A percentile compares a stretch with the other conserved stretches of the same genome.
phyloP scores from a whole-genome alignment of 2,329 filamentous ascomycete genomes.

The Sarocladium brachiariae region DNA sequence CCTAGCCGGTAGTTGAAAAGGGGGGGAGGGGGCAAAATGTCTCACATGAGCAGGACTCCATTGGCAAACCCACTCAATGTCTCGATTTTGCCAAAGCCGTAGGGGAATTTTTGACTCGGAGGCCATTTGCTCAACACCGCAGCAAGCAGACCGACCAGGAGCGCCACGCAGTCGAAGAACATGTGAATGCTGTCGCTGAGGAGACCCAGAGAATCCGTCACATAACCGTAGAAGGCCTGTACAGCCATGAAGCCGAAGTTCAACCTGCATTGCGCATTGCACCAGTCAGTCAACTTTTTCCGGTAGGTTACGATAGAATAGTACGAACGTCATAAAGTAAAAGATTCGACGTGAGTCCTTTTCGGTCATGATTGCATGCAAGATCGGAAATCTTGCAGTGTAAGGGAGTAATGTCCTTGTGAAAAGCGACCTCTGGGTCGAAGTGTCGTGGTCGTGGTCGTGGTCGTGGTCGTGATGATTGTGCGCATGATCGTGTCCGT shows the following conservation, averaged over 20 bases:
- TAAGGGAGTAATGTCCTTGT: conserved; percentile 67
- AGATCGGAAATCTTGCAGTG: conserved; percentile 64
- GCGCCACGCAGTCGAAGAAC: conserved; percentile 95
- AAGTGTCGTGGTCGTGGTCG: conserved; percentile 31
- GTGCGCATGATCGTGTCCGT: conserved; percentile 21
- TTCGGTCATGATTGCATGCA: conserved; percentile 81
- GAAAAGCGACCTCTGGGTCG: conserved; percentile 54
- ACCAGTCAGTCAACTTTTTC: too few species aligned
- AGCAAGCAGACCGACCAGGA: conserved; percentile 83
- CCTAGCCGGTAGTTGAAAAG: conserved; percentile 4
- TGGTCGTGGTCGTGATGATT: conserved; percentile 17
- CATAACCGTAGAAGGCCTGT: conserved; percentile 87
- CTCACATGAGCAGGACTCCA: conserved; percentile 84
- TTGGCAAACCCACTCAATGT: conserved; percentile 95
- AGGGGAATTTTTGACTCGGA: conserved; percentile 79
- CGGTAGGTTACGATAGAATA: too few species aligned
- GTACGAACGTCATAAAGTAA: conserved; percentile 82
- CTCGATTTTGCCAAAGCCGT: conserved; percentile 95
- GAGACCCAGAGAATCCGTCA: conserved; percentile 89
- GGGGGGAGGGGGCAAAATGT: conserved; percentile 8
- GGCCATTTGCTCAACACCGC: conserved; percentile 97
- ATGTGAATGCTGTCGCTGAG: conserved; percentile 98
- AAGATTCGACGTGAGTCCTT: conserved; percentile 93
- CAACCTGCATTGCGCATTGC: conserved; percentile 63
- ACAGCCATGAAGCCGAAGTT: conserved; percentile 95